Base-by-base conservation (phyloP, 352 stramenopile species). In the Phytophthora vignae region DNA sequence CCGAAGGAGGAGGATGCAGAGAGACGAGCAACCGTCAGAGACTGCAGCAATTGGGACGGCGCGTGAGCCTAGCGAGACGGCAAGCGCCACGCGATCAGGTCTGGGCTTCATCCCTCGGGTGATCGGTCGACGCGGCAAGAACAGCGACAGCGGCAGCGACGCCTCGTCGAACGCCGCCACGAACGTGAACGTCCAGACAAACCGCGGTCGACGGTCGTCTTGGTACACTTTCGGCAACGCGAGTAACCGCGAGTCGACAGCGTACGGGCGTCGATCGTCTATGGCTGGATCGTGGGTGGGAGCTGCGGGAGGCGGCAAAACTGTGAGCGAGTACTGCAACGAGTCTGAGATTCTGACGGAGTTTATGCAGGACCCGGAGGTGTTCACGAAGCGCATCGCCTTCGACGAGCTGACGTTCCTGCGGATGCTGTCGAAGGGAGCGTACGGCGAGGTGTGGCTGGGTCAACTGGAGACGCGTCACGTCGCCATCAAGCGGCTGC, bases 391-490 rank as follows among this genome's bases (percentile, higher is more conserved):
- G 53, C 76, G 77, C 14, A 89, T 92, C 25, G 64, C 82, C 19
- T 89, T 90, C 60, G 83, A 90, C 25, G 83, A 93, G 46, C 69
- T 95, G 48, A 93, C 82, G 25, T 88, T 87, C 40, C 55, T 92
- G 55, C 80, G 84, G 0, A 72, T 89, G 57, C 38, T 94, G 42
- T 89, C 82, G 12, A 90, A 91, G 55, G 88, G 88, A 42, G 82
- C 87, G 12, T 94, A 81, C 27, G 88, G 88, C 11, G 87, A 96
- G 65, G 86, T 96, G 21, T 93, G 77, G 70, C 71, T 90, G 17
- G 88, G 84, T 0, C 83, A 91, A 64, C 68, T 90, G 21, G 82
- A 93, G 60, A 90, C 78, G 17, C 81, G 77, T 9, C 82, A 92
- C 60, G 86, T 96, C 15, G 83, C 88, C 14, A 91, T 94, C 59